phyloP scores from a whole-genome alignment of 768 basidiomycete genomes.

The Rubroboletus pulcherrimus region DNA sequence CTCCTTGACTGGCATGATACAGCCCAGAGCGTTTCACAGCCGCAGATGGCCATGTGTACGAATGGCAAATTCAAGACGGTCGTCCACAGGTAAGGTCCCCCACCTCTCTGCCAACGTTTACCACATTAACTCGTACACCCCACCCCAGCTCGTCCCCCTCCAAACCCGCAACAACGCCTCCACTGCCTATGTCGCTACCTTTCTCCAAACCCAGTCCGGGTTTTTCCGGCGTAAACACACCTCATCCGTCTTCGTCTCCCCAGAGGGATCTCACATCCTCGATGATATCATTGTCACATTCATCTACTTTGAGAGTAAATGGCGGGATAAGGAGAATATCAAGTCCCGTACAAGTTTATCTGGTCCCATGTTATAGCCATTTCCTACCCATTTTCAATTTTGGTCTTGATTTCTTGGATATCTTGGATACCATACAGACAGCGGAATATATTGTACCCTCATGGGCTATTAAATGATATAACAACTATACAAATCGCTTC shows the following conservation, averaged over 20 bases:
- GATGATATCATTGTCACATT: slow-evolving; percentile 37
- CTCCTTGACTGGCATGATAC: not conserved
- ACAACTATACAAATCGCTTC: slow-evolving; percentile 8
- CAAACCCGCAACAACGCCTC: not conserved
- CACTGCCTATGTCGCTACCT: slow-evolving; percentile 27
- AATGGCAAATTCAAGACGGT: slow-evolving; percentile 27
- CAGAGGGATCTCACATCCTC: slow-evolving; percentile 28
- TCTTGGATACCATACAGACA: not conserved
- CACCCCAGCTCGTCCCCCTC: slow-evolving; percentile 25
- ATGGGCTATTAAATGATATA: not conserved
- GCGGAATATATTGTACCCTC: not conserved
- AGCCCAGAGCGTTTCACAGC: slow-evolving; percentile 29
- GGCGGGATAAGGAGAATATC: slow-evolving; percentile 23
- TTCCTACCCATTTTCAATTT: not conserved
- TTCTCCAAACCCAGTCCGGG: slow-evolving; percentile 17
- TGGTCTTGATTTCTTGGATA: not conserved
- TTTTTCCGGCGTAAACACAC: slow-evolving; percentile 13
- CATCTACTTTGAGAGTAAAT: slow-evolving; percentile 32
- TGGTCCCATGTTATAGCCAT: not conserved
- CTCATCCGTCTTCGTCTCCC: slow-evolving; percentile 26
- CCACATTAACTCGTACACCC: not conserved
- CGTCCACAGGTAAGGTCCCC: slow-evolving; percentile 20
- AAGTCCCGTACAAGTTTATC: slow-evolving; percentile 12
- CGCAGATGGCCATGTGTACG: slow-evolving; percentile 18
- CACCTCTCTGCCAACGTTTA: too few relatives aligned